Evolutionary conservation across 2,329 filamentous ascomycete genomes (phyloP).

Genomic region (Zasmidium angulare): DNA sequence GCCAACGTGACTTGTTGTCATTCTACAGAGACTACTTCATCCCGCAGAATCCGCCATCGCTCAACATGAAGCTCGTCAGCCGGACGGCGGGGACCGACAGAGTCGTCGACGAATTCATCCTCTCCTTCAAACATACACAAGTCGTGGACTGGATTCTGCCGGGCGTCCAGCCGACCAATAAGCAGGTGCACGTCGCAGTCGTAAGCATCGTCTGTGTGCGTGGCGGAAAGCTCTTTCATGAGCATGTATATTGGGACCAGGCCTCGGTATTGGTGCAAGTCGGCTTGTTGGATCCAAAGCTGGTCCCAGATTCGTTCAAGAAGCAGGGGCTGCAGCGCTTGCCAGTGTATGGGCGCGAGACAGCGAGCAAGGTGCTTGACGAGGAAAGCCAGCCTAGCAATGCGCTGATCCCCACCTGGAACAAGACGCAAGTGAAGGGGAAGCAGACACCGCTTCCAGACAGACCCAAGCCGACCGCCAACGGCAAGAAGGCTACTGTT

Average conservation of each 20-base stretch:
- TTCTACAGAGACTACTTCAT: conserved; percentile 61
- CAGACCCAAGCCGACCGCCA: conserved; percentile 25
- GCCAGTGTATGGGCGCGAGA: conserved; percentile 42
- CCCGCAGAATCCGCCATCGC: conserved; percentile 52
- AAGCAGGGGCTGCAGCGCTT: conserved; percentile 43
- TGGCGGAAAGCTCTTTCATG: conserved; percentile 54
- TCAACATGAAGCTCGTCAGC: conserved; percentile 55
- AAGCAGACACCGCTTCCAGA: conserved; percentile 19
- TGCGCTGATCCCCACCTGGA: conserved; percentile 39
- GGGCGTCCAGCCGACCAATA: conserved; percentile 56
- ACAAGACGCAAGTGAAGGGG: conserved; percentile 12
- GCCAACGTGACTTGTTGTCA: conserved; percentile 41
- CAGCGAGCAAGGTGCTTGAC: conserved; percentile 44
- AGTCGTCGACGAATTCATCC: conserved; percentile 59
- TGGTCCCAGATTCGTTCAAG: conserved; percentile 47
- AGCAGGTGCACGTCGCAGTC: conserved; percentile 55
- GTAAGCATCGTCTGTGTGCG: conserved; percentile 57
- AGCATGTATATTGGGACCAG: conserved; percentile 62
- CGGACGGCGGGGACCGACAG: conserved; percentile 58
- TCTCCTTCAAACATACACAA: conserved; percentile 57
- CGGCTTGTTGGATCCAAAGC: conserved; percentile 55
- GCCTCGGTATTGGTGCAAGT: conserved; percentile 58
- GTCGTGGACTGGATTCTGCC: conserved; percentile 60
- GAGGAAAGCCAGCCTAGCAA: conserved; percentile 43
- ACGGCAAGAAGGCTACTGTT: conserved; percentile 11